These are phyloP conservation scores for Coelastrella sp. DNA, from an alignment of 139 green algal species.

Conservation along the genomic window DNA sequence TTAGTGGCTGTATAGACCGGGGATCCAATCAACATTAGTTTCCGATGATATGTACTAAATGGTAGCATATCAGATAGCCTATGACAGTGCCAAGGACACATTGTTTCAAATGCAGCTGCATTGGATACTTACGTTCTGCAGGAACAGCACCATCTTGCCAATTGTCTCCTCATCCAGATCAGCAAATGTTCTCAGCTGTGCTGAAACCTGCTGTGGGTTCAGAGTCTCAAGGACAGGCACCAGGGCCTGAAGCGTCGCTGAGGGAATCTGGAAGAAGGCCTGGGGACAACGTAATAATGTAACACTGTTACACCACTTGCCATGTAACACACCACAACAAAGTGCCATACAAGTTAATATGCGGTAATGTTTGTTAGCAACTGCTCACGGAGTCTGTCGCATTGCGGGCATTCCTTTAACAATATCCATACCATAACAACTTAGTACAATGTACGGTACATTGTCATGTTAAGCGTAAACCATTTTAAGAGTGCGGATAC, in stretches of 20 bases:
- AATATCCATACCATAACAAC: not conserved
- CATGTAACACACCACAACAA: too few species aligned
- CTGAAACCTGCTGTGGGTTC: not conserved
- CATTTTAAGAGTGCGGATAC: not conserved
- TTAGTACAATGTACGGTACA: not conserved
- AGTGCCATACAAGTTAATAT: too few species aligned
- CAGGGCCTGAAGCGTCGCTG: not conserved
- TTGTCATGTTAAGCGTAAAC: not conserved
- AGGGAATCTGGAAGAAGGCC: constrained; percentile 29
- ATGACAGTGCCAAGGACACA: not conserved
- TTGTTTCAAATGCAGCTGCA: not conserved
- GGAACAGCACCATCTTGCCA: constrained; percentile 35
- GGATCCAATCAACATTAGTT: too few species aligned
- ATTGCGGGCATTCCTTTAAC: too few species aligned
- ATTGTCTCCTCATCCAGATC: not conserved
- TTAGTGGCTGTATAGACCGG: too few species aligned
- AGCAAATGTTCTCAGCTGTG: constrained; percentile 8
- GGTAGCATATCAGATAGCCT: not conserved
- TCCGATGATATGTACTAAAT: not conserved
- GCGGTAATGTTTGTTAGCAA: too few species aligned
- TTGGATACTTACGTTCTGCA: constrained; percentile 17
- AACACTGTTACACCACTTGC: too few species aligned
- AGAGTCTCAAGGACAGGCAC: constrained; percentile 4
- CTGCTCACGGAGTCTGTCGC: too few species aligned
- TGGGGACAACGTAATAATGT: not conserved